phyloP scores from a whole-genome alignment of 345 rosid species.

The Aquilaria malaccensis region DNA sequence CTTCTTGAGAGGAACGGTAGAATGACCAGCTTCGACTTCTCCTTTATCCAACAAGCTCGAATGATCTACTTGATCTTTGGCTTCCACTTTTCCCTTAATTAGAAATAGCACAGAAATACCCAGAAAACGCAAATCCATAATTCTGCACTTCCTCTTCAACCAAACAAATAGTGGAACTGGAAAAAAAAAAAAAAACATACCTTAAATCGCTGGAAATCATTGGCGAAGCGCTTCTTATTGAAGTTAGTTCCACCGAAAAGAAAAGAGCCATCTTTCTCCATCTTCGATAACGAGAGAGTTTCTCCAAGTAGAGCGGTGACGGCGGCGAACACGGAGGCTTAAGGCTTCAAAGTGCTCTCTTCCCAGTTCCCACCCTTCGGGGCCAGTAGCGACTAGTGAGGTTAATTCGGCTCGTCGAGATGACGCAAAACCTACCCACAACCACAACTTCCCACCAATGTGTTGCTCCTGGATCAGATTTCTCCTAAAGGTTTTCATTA shows the following conservation, averaged over 20 bases:
- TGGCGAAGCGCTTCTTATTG: slow-evolving; percentile 51
- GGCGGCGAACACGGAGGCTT: neutral
- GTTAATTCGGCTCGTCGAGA: no score
- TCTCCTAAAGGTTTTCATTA: no score
- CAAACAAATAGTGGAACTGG: neutral
- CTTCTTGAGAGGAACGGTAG: slow-evolving; percentile 30
- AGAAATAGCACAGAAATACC: neutral
- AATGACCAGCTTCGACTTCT: slow-evolving; percentile 25
- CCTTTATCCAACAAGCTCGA: slow-evolving; percentile 32
- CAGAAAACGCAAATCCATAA: neutral
- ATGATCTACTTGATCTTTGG: slow-evolving; percentile 23
- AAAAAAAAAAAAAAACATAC: slow-evolving; percentile 19
- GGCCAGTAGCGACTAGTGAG: no score
- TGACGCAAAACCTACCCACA: no score
- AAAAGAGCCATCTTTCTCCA: slow-evolving; percentile 65
- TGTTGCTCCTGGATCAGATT: no score
- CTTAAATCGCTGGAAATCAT: slow-evolving; percentile 56
- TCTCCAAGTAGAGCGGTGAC: neutral
- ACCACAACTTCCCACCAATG: no score
- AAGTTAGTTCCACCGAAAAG: slow-evolving; percentile 73
- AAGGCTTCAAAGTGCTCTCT: no score
- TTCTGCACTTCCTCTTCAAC: neutral
- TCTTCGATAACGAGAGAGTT: slow-evolving; percentile 11
- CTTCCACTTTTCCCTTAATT: slow-evolving; percentile 34
- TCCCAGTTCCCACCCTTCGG: no score